Conservation (phyloP, 2,329 filamentous ascomycete species). For the Exserohilum rostratum region DNA sequence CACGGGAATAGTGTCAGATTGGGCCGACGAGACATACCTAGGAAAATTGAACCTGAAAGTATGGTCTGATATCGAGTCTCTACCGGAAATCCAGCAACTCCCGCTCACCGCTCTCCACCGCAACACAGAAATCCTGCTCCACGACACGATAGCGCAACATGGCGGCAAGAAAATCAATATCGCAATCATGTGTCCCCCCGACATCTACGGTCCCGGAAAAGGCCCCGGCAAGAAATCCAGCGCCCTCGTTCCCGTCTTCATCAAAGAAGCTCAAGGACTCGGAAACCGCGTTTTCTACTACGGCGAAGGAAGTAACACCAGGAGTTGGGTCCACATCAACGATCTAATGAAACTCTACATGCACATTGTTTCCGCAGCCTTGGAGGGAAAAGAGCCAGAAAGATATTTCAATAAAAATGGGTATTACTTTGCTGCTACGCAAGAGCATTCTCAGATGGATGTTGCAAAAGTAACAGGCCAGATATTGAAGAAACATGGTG, state of each 20-base stretch:
- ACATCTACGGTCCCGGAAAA: constrained; percentile 65
- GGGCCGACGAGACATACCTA: constrained; percentile 41
- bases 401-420: constrained; percentile 63
- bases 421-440: constrained; percentile 55
- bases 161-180: constrained; percentile 48
- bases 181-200: constrained; percentile 66
- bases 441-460: constrained; percentile 41
- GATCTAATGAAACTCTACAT: constrained; percentile 64
- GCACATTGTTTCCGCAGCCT: constrained; percentile 61
- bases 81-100: constrained; percentile 59
- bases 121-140: constrained; percentile 71
- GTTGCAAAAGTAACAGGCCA: constrained; percentile 31
- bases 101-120: constrained; percentile 66
- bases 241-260: constrained; percentile 51
- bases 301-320: constrained; percentile 60
- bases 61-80: constrained; percentile 63
- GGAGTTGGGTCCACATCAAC: constrained; percentile 63
- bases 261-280: constrained; percentile 43
- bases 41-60: constrained; percentile 44
- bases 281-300: constrained; percentile 59
- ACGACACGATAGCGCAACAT: constrained; percentile 52
- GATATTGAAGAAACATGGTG: constrained; percentile 34
- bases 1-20: constrained; percentile 60
- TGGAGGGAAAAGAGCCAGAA: constrained; percentile 21
- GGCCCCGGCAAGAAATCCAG: constrained; percentile 58